These are phyloP conservation scores for Thraustochytrium striatum DNA, from an alignment of 352 stramenopile species.

Conservation along the genomic window DNA sequence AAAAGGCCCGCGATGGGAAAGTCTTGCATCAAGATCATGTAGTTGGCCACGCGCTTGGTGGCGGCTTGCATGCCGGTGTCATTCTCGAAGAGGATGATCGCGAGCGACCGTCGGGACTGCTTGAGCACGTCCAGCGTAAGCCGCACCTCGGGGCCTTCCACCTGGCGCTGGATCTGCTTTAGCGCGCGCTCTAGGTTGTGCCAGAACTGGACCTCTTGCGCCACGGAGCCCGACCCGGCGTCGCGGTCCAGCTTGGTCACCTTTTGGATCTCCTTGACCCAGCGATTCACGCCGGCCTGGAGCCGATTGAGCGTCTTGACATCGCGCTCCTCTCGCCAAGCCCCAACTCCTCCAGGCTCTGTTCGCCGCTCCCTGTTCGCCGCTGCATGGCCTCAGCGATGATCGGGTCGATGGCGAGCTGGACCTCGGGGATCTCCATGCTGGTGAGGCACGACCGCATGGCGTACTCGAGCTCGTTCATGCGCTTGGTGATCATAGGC, in stretches of 20 bases:
- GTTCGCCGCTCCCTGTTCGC: slow-evolving; percentile 45
- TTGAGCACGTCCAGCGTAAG: slow-evolving; percentile 83
- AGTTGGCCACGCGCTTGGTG: slow-evolving; percentile 75
- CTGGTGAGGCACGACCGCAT: slow-evolving; percentile 88
- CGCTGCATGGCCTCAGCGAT: slow-evolving; percentile 72
- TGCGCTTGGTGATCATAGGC: slow-evolving; percentile 45
- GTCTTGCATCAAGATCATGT: slow-evolving; percentile 63
- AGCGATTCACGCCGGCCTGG: slow-evolving; percentile 77
- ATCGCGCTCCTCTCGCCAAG: slow-evolving; percentile 54
- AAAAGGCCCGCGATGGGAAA: slow-evolving; percentile 44
- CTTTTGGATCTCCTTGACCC: slow-evolving; percentile 91
- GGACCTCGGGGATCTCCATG: slow-evolving; percentile 86
- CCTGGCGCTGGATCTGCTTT: slow-evolving; percentile 66
- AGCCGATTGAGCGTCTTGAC: slow-evolving; percentile 55
- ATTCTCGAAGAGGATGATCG: slow-evolving; percentile 78
- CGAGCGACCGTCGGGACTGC: slow-evolving; percentile 80
- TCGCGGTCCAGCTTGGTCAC: slow-evolving; percentile 72
- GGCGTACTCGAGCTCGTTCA: slow-evolving; percentile 88
- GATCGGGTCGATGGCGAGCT: slow-evolving; percentile 74
- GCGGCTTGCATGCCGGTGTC: slow-evolving; percentile 77
- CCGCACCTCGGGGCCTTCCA: slow-evolving; percentile 76
- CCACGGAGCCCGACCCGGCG: slow-evolving; percentile 72
- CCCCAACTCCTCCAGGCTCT: slow-evolving; percentile 51
- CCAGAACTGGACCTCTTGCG: slow-evolving; percentile 93
- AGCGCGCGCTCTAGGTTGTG: slow-evolving; percentile 80